Evolutionary conservation across 2,329 filamentous ascomycete genomes (phyloP), one percentile per base, ranked within the genome.

Genomic region (Aspergillus intermedius): DNA sequence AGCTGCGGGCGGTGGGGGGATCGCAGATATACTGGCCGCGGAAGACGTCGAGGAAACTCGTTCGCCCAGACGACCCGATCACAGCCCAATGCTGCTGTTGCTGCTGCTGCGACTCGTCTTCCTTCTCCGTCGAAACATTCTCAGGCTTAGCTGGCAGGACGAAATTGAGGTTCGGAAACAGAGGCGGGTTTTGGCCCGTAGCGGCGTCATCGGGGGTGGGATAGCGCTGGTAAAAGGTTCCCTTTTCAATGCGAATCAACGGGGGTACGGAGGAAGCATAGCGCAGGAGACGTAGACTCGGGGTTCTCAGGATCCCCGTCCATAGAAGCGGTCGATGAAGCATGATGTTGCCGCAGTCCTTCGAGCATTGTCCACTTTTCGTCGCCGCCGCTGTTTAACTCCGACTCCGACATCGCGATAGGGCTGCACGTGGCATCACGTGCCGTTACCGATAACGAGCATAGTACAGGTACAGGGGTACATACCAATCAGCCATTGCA

Each of bases 161-260:
- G 62, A 96, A 88, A 48, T 68, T 81, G 56, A 96, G 66, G 47
- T 82, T 74, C 3, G 78, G 75, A 64, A 95, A 95, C 3, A 96
- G 73, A 4, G 88, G 76, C 19, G 83, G 83, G 63, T 93, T 91
- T 15, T 76, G 70, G 51, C 76, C 68, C 34, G 69, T 63, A 35
- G 73, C 64, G 15, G 69, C 61, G 23, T 63, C 55, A 48, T 72
- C 60, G 42, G 66, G 54, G 3, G 77, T 77, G 10, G 88, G 87
- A 65, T 91, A 84, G 44, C 83, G 79, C 37, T 83, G 81, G 71
- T 91, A 94, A 69, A 95, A 94, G 1, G 88, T 91, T 67, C 81
- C 90, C 72, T 90, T 83, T 60, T 78, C 64, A 62, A 95, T 90
- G 59, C 76, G 76, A 54, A 95, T 79, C 50, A 91, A 76, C 37